Evolutionary conservation across 305 asterid species (phyloP).

Genomic region (Ilex paraguariensis): DNA sequence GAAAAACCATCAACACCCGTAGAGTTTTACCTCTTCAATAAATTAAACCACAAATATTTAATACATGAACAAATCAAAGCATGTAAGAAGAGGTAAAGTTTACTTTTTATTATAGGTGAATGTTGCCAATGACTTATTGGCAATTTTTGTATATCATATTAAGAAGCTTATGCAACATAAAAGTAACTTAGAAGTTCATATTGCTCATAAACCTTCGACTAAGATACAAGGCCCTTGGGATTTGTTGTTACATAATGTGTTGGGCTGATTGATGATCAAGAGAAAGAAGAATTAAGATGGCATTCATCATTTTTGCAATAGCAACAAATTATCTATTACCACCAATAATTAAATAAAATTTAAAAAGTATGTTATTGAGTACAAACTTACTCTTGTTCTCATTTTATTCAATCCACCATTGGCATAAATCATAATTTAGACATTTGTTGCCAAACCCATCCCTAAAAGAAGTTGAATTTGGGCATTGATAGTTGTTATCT

Average conservation of each 20-base stretch:
- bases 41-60: too few relatives aligned
- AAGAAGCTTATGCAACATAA: too few relatives aligned
- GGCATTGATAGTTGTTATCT: too few relatives aligned
- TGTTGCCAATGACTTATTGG: too few relatives aligned
- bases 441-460: conserved; percentile 41
- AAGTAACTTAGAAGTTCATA: background rate
- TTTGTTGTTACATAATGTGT: conserved; percentile 30
- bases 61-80: too few relatives aligned
- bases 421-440: conserved; percentile 64
- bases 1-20: too few relatives aligned
- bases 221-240: conserved; percentile 64
- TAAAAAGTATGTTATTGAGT: too few relatives aligned
- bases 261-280: conserved; percentile 84
- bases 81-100: too few relatives aligned
- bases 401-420: conserved; percentile 84
- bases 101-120: too few relatives aligned
- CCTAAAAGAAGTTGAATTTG: conserved; percentile 29
- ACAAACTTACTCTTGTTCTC: conserved; percentile 65
- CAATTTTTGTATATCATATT: too few relatives aligned
- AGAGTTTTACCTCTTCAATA: too few relatives aligned
- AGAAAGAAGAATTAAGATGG: conserved; percentile 82
- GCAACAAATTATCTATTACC: background rate
- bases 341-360: too few relatives aligned
- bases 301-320: conserved; percentile 68
- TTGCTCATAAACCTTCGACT: conserved; percentile 71